Evolutionary conservation across 192 early-diverging fungal genomes (phyloP).

Genomic region (Pilaira anomala): DNA sequence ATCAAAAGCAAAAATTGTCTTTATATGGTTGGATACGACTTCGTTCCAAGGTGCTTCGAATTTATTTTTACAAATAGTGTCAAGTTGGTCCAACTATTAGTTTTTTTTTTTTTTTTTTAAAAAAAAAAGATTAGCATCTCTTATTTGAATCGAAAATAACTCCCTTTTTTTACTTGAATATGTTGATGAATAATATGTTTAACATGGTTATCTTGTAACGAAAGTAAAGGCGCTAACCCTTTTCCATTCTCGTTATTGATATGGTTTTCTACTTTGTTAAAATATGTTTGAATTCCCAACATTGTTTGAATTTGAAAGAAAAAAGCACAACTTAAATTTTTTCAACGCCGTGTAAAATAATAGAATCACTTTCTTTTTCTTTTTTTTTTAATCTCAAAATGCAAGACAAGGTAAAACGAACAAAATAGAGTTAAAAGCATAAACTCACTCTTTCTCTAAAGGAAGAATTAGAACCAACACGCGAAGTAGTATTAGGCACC

Average conservation of each 20-base stretch:
- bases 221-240: constrained; percentile 16
- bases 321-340: too few species aligned
- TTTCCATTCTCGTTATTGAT: constrained; percentile 15
- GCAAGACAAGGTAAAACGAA: too few species aligned
- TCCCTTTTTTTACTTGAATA: constrained; percentile 9
- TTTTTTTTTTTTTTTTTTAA: neutral
- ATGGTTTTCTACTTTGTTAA: constrained; percentile 7
- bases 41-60: constrained; percentile 48
- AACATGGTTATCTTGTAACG: constrained; percentile 18
- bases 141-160: too few species aligned
- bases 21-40: constrained; percentile 38
- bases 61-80: constrained; percentile 16
- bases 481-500: constrained; percentile 65
- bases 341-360: too few species aligned
- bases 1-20: constrained; percentile 27
- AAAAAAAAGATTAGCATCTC: too few species aligned
- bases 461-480: constrained; percentile 27
- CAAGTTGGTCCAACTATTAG: constrained; percentile 20
- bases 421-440: too few species aligned
- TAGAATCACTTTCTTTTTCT: too few species aligned
- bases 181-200: constrained; percentile 9
- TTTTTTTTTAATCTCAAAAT: too few species aligned
- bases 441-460: neutral
- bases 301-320: too few species aligned
- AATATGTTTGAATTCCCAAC: constrained; percentile 1